phyloP scores from a whole-genome alignment of 2,329 filamentous ascomycete species.

The Pezicula rhizophila region DNA sequence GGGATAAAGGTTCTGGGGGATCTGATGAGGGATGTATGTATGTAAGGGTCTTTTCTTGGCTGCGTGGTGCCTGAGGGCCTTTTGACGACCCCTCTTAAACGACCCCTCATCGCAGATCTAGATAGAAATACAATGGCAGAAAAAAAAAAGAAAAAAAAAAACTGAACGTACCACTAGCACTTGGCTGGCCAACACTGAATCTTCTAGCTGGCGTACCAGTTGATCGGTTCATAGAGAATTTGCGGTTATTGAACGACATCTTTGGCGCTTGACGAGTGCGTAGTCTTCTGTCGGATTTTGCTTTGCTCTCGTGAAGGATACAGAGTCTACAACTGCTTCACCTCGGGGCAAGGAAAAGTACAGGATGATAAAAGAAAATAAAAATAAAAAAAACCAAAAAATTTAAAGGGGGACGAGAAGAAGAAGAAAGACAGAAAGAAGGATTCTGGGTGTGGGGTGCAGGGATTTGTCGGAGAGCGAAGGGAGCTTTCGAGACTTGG shows the following conservation, averaged over 20 bases:
- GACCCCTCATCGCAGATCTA: too few relatives aligned
- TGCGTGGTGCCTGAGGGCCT: too few relatives aligned
- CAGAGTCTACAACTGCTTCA: background rate
- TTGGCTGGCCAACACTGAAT: conserved; percentile 54
- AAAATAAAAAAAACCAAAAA: too few relatives aligned
- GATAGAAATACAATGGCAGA: conserved; percentile 5
- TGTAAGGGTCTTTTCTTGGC: too few relatives aligned
- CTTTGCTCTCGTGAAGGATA: too few relatives aligned
- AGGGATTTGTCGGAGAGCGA: background rate
- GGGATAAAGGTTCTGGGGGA: background rate
- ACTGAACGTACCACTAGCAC: conserved; percentile 43
- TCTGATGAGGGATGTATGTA: background rate
- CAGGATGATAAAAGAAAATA: background rate
- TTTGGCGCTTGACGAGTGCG: conserved; percentile 2
- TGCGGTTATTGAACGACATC: conserved; percentile 45
- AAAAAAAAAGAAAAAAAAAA: conserved; percentile 10
- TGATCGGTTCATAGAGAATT: conserved; percentile 63
- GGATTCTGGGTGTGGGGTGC: too few relatives aligned
- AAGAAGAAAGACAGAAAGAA: too few relatives aligned
- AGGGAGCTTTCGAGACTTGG: conserved; percentile 1
- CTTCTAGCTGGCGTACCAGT: conserved; percentile 46
- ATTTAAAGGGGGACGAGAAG: background rate
- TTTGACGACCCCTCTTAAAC: too few relatives aligned
- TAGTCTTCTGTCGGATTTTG: too few relatives aligned
- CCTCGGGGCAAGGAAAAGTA: background rate